phyloP scores from a whole-genome alignment of 2,329 filamentous ascomycete species.

The Penicillium vulpinum region DNA sequence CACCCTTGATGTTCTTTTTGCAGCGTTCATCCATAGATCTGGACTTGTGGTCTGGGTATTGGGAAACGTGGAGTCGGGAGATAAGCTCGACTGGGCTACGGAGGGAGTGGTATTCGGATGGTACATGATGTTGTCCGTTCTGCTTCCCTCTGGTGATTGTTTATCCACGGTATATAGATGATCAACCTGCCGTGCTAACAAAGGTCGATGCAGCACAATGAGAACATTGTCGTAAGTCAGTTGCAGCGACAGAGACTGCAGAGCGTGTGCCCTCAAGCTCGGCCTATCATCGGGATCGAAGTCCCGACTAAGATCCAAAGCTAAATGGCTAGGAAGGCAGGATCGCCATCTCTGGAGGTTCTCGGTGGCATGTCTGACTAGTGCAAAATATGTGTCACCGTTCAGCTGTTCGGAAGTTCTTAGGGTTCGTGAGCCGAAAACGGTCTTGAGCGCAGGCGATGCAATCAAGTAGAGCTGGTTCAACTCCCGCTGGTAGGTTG shows the following conservation, averaged over 20 bases:
- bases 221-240: conserved; percentile 47
- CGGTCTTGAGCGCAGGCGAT: conserved; percentile 23
- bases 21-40: conserved; percentile 35
- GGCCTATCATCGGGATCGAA: conserved; percentile 8
- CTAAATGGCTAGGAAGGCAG: conserved; percentile 18
- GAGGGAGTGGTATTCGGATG: background rate
- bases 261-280: conserved; percentile 19
- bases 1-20: conserved; percentile 42
- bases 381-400: conserved; percentile 17
- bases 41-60: conserved; percentile 14
- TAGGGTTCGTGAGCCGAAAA: conserved; percentile 27
- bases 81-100: background rate
- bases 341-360: conserved; percentile 21
- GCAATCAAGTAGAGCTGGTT: conserved; percentile 28
- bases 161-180: conserved; percentile 22
- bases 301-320: conserved; percentile 20
- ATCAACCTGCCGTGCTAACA: conserved; percentile 40
- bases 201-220: conserved; percentile 47
- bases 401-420: conserved; percentile 18
- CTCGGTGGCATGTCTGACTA: conserved; percentile 21
- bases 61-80: conserved; percentile 2
- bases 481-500: conserved; percentile 26
- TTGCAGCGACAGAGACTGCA: conserved; percentile 47
- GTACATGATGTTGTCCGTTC: background rate
- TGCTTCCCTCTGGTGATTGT: background rate